Base-by-base conservation (phyloP, 192 early-diverging fungal species). In the Podochytrium sp. region DNA sequence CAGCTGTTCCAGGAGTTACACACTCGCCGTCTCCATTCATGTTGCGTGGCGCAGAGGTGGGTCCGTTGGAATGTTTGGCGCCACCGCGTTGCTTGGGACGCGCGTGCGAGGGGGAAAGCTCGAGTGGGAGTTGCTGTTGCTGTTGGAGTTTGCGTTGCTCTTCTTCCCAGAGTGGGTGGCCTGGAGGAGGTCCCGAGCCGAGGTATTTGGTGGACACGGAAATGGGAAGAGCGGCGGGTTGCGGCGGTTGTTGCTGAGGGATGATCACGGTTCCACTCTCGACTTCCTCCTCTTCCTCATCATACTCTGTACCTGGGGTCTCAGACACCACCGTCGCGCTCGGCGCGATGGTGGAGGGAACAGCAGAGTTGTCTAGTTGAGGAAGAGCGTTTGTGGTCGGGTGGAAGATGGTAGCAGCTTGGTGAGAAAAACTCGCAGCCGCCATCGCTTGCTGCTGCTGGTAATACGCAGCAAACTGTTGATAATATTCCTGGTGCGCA, bases 141-240 rank as follows among this genome's bases (percentile, higher is more conserved):
- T 51, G 51, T 23, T 55, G 16, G 4, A 68, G 58, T 41, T 51
- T 57, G 6, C 65, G 38, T 68, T 76, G 75, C 35, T 69, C 65
- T 42, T 76, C 75, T 49, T 76, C 75, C 75, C 75, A 76, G 23
- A 76, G 56, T 33, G 75, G 75, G 38, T 76, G 75, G 12, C 75
- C 75, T 34, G 66, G 65, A 70, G 75, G 75, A 1, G 75, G 75
- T 10, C 75, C 75, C 25, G 27, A 50, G 27, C 40, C 58, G 29
- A 70, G 34, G 40, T 42, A 71, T 41, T 57, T 32, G 12, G 35
- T 29, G 33, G 18, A 20, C 20, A 25, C 30, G 38, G 60, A 32
- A 50, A 7, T 23, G 32, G 12, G 16, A 16, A 18, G 42, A 50
- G 52, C 56, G n/a, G 18, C 25, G 18, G 53, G 20, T 10, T 29